phyloP scores from a whole-genome alignment of 75 land plant species.

The Isoetes taiwanensis region DNA sequence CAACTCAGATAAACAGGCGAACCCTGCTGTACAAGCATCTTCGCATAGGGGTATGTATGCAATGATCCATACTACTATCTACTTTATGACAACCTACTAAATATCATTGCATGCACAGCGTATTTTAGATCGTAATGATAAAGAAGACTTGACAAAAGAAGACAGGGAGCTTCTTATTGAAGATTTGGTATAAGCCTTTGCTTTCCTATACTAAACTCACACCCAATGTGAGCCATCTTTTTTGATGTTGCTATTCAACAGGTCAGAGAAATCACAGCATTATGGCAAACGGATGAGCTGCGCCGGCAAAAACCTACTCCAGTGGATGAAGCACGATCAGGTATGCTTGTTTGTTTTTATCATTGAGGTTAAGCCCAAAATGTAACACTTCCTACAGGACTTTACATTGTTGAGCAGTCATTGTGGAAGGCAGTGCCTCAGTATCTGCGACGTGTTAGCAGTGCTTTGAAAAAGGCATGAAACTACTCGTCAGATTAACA shows the following conservation, averaged over 20 bases:
- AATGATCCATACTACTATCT: not conserved
- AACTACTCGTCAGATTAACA: not conserved
- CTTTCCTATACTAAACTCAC: too few relatives aligned
- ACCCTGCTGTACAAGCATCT: constrained; percentile 2
- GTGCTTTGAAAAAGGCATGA: constrained; percentile 1
- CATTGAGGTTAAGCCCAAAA: too few relatives aligned
- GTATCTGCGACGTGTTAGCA: constrained; percentile 2
- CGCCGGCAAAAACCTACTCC: not conserved
- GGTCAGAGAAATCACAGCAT: constrained; percentile 1
- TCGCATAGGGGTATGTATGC: not conserved
- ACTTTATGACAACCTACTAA: too few relatives aligned
- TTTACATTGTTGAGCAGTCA: constrained; percentile 1
- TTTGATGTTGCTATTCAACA: not conserved
- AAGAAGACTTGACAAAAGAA: not conserved
- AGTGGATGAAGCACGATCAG: constrained; percentile 4
- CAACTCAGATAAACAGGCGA: not conserved
- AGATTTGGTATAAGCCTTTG: not conserved
- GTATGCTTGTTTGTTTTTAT: not conserved
- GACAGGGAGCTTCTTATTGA: not conserved
- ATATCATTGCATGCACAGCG: not conserved
- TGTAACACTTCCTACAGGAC: not conserved
- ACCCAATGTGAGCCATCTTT: not conserved
- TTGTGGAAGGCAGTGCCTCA: constrained; percentile 1
- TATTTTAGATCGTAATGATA: not conserved
- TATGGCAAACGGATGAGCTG: constrained; percentile 4